A percentile compares a stretch with the other conserved stretches of the same genome.
These are phyloP conservation scores for Babesia caballi DNA, from an alignment of 169 alveolate genomes.

Conservation along the genomic window DNA sequence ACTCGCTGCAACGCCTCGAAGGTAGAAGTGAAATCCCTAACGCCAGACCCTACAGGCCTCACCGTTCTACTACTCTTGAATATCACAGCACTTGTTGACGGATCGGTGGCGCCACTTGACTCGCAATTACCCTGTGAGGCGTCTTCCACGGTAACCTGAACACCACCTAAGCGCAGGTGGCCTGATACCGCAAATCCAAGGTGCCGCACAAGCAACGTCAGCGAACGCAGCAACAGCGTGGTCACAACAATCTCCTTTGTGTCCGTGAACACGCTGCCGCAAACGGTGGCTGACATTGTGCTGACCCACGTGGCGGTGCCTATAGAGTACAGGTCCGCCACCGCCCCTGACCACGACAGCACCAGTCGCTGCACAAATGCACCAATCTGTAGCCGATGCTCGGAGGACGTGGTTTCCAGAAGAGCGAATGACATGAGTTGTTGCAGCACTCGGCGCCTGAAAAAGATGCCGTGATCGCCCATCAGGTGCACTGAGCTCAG, in stretches of 20 bases:
- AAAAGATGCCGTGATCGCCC: background rate
- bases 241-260: constrained; percentile 1
- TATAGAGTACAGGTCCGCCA: background rate
- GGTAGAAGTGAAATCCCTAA: background rate
- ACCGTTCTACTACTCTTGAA: too few relatives aligned
- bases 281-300: background rate
- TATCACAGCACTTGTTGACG: too few relatives aligned
- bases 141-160: too few relatives aligned
- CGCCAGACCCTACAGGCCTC: background rate
- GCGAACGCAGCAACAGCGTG: constrained; percentile 1
- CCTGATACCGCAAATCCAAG: constrained; percentile 3
- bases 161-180: too few relatives aligned
- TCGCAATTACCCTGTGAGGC: too few relatives aligned
- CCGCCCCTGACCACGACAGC: background rate
- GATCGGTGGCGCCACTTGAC: too few relatives aligned
- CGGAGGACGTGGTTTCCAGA: constrained; percentile 3
- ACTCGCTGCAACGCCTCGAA: constrained; percentile 11
- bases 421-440: constrained; percentile 27
- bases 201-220: background rate
- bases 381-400: constrained; percentile 2
- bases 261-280: background rate
- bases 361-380: background rate
- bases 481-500: constrained; percentile 1
- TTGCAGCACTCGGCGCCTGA: constrained; percentile 24
- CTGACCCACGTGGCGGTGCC: constrained; percentile 20